Base-by-base conservation (phyloP, 495 filamentous ascomycete genomes). In the Penicillium ochrochloron region DNA sequence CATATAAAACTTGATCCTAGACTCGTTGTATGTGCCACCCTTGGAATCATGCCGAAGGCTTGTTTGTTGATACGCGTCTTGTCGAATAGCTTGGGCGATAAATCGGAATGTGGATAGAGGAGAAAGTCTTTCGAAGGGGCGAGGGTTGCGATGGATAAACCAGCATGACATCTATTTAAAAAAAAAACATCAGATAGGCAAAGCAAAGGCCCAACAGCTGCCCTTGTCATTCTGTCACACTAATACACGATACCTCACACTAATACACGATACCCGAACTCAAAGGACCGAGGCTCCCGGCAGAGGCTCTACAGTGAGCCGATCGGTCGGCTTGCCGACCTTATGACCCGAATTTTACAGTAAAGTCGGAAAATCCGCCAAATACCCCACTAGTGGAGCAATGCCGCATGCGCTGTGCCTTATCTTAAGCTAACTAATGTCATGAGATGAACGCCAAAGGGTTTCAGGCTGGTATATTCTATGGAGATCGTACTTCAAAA, bases 321-420 rank as follows among this genome's bases (percentile, higher is more conserved):
- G 53, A 63, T 51, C 54, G 55, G 25, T 64, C 61, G 61, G 61
- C 61, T 64, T 64, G 61, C 61, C 61, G 61, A 64, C 15, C 56
- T 31, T 15, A 44, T 17, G 42, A 33, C 61, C 61, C 42, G 57
- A 27, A 27, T 17, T 33, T 25, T 14, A 10, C 34, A 31, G 14
- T 29, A 44, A 23, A 17, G 8, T 21, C 42, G 29, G 41, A 46
- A 63, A 48, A 27, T 5, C 61, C 54, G 23, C 7, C 0, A 17
- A 1, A 11, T 8, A 52, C 61, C 25, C 61, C 61, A 57, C 55
- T 42, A n/a, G 56, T 58, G 56, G 55, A 57, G 10, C 35, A 25
- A 41, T 7, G 19, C 19, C 23, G n/a, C 5, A 21, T 19, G 19
- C 42, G 37, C 3, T 2, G 5, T 17, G 12, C 37, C 37, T 17